Evolutionary conservation across 257 asterid genomes (phyloP).

Genomic region (Penstemon barbatus): DNA sequence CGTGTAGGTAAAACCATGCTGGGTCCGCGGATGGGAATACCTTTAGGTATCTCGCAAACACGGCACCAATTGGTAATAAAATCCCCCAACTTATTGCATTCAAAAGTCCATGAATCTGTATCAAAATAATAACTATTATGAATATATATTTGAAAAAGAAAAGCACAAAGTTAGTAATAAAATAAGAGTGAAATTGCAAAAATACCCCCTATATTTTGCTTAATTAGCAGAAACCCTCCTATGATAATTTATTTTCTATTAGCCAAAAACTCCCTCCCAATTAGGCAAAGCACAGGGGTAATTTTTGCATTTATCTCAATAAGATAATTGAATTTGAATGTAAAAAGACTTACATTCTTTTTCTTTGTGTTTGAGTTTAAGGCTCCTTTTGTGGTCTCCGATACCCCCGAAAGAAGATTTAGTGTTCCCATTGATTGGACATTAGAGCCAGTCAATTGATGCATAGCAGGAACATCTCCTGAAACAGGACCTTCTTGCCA

Average conservation of each 20-base stretch:
- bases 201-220: neutral
- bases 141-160: too few relatives aligned
- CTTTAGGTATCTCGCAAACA: conserved; percentile 73
- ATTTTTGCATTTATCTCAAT: too few relatives aligned
- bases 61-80: conserved; percentile 70
- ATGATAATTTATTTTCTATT: too few relatives aligned
- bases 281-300: too few relatives aligned
- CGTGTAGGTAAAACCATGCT: conserved; percentile 87
- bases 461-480: conserved; percentile 56
- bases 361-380: conserved; percentile 33
- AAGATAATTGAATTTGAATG: neutral
- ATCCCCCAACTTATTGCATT: conserved; percentile 86
- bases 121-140: neutral
- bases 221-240: too few relatives aligned
- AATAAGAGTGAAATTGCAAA: neutral
- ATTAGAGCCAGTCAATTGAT: conserved; percentile 55
- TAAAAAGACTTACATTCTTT: conserved; percentile 39
- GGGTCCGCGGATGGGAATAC: conserved; percentile 80
- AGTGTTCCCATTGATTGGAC: conserved; percentile 56
- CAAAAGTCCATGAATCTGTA: conserved; percentile 78
- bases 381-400: conserved; percentile 36
- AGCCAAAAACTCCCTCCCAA: too few relatives aligned
- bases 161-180: too few relatives aligned
- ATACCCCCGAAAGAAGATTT: conserved; percentile 61
- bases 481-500: conserved; percentile 95